Base-by-base conservation (phyloP, 2,329 filamentous ascomycete genomes). In the Fusarium concolor region DNA sequence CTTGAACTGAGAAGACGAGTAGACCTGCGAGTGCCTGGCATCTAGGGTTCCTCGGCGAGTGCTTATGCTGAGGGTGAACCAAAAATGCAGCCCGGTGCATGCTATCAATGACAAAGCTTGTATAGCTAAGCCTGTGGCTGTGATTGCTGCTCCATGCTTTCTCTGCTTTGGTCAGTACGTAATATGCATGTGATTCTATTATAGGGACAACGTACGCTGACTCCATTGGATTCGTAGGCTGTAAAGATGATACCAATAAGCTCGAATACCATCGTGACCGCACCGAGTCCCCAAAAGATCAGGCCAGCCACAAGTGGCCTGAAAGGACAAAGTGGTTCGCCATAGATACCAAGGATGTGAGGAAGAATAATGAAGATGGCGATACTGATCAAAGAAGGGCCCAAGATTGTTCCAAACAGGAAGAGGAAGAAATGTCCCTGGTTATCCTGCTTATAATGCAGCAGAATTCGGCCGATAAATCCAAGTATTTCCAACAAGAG, bases 341-440 rank as follows among this genome's bases (percentile, higher is more conserved):
- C 84, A 60, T 85, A 86, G 6, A 86, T 69, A 10, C 77, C 74
- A 35, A 86, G 74, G 22, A 85, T 74, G 43, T 83, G 82, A 4
- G 84, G 84, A 18, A 86, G 72, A 10, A 82, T 69, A 22, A 80
- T 73, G 53, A 82, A 85, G 28, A 85, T 74, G 26, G 83, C 80
- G 12, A 78, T 76, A 12, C 79, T 79, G 63, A 85, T 79, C 38
- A 84, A 75, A 4, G 80, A 81, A 17, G 84, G 82, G 2, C 83
- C 85, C 35, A 84, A 71, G 20, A 82, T 74, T 3, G 83, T 84
- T 18, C 84, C 84, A 14, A 84, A 65, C 31, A 86, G 71, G 56
- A 78, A 84, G 6, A 86, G 65, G 12, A 79, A 74, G 63, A 85
- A 84, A 58, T 75, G 79, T 5, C 73, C 71, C 46, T 76, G 75